Conservation (phyloP, 2,329 filamentous ascomycete genomes). For the Phialophora tarda region DNA sequence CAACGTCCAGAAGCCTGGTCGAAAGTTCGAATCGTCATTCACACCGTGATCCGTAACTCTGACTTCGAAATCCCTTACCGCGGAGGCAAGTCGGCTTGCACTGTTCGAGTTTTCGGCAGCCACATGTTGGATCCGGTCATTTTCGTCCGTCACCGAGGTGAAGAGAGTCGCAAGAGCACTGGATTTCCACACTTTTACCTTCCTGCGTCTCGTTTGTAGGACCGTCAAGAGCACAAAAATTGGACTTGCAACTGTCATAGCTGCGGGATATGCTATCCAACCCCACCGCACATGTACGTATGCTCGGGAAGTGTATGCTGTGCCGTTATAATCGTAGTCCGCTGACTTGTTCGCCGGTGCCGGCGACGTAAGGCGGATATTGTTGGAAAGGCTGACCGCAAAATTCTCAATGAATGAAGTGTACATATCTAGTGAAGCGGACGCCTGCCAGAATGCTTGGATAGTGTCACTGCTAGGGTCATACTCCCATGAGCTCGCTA, state of each 20-base stretch:
- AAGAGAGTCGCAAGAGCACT: constrained; percentile 5
- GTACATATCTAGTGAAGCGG: not conserved
- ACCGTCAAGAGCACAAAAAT: not conserved
- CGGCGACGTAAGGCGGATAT: not conserved
- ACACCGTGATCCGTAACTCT: not conserved
- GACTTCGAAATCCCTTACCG: not conserved
- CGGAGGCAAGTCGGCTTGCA: not conserved
- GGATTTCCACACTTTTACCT: not conserved
- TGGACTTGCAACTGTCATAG: not conserved
- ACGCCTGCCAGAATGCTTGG: constrained; percentile 5
- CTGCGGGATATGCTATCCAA: not conserved
- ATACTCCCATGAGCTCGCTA: constrained; percentile 1
- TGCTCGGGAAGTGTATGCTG: not conserved
- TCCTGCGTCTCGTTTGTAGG: constrained; percentile 1
- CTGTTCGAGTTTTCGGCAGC: constrained; percentile 3
- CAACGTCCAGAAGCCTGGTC: constrained; percentile 1
- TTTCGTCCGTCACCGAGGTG: constrained; percentile 3
- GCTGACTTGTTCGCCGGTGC: not conserved
- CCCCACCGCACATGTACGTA: constrained; percentile 4
- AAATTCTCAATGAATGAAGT: constrained; percentile 4
- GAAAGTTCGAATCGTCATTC: not conserved
- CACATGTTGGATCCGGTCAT: not conserved
- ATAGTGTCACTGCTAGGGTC: constrained; percentile 2
- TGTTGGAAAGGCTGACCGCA: not conserved
- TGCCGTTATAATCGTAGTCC: constrained; percentile 1